A percentile compares a stretch with the other conserved stretches of the same genome.
Evolutionary conservation across 192 early-diverging fungal genomes (phyloP).

Genomic region (Umbelopsis sp.): DNA sequence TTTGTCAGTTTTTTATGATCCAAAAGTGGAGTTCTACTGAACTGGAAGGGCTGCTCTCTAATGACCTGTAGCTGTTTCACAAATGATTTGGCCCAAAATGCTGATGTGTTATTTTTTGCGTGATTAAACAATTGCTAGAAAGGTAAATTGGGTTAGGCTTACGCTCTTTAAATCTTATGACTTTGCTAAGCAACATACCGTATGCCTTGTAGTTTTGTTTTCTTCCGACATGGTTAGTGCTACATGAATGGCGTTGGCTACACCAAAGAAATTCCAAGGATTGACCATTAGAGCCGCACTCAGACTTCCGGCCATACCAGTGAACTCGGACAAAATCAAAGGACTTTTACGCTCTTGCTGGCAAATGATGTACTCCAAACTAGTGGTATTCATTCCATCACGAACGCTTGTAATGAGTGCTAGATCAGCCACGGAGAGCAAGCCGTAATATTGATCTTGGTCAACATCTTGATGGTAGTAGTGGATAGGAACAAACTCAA

Average conservation of each 20-base stretch:
- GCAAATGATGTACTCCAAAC: constrained; percentile 92
- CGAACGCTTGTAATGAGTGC: constrained; percentile 89
- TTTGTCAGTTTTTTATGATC: constrained; percentile 58
- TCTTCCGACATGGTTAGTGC: constrained; percentile 66
- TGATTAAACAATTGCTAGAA: constrained; percentile 68
- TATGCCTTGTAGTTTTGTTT: constrained; percentile 65
- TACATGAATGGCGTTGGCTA: constrained; percentile 76
- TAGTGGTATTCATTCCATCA: constrained; percentile 98
- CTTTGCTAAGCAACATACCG: constrained; percentile 38
- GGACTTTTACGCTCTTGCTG: constrained; percentile 86
- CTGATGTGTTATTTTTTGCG: constrained; percentile 83
- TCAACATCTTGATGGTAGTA: constrained; percentile 92
- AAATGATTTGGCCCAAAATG: constrained; percentile 88
- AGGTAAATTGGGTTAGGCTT: neutral
- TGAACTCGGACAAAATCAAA: constrained; percentile 94
- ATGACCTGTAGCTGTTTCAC: constrained; percentile 68
- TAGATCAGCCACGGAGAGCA: constrained; percentile 92
- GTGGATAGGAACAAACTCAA: constrained; percentile 94
- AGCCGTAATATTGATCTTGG: constrained; percentile 93
- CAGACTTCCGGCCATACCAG: constrained; percentile 86
- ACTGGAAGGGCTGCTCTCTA: constrained; percentile 47
- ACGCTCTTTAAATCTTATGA: neutral
- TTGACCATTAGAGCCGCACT: constrained; percentile 84
- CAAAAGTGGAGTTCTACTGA: constrained; percentile 46
- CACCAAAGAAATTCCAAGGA: constrained; percentile 86